Evolutionary conservation across 768 basidiomycete species (phyloP), one percentile per base, ranked within the genome.

Genomic region (Lepiota venenata): DNA sequence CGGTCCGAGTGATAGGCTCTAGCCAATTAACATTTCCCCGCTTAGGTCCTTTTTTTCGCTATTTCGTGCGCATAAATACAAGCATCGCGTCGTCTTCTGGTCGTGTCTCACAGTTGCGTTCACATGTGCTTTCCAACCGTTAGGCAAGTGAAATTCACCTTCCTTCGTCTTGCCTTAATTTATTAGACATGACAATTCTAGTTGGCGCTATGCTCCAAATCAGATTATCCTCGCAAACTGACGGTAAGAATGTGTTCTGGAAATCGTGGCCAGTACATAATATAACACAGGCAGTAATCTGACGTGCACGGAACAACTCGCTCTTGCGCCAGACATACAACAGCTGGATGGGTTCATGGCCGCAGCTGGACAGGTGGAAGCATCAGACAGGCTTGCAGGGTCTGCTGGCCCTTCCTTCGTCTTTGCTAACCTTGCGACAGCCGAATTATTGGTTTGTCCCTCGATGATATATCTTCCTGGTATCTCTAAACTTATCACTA

Each of bases 321-420:
- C 76, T 6, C 75, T 84, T 16, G 67, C 71, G 7, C 74, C 78
- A 3, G 71, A 74, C 53, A 66, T 79, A 15, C 51, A 61, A 18
- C 64, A 75, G 7, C 61, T 87, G 45, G 78, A 77, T 38, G 73
- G 74, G 15, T 87, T 85, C 61, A 68, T 80, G 9, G 81, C 85
- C 22, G 81, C 85, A 9, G 77, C 82, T 7, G 85, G 85, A 59
- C 80, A 74, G 56, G 73, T 75, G 2, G 75, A 78, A 43, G 73
- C 76, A n/a, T 71, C 76, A 6, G 73, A 73, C 4, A 29, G 3
- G 27, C 65, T 75, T 35, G 71, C 79, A 57, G 60, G 65, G n/a
- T 64, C 87, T 5, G 60, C 68, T 3, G 82, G 84, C 53, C 87
- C 87, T 1, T 79, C 83, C 5, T 88, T 85, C 60, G 69, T 87